phyloP scores from a whole-genome alignment of 306 rosid species.

The Phaseolus lunatus region DNA sequence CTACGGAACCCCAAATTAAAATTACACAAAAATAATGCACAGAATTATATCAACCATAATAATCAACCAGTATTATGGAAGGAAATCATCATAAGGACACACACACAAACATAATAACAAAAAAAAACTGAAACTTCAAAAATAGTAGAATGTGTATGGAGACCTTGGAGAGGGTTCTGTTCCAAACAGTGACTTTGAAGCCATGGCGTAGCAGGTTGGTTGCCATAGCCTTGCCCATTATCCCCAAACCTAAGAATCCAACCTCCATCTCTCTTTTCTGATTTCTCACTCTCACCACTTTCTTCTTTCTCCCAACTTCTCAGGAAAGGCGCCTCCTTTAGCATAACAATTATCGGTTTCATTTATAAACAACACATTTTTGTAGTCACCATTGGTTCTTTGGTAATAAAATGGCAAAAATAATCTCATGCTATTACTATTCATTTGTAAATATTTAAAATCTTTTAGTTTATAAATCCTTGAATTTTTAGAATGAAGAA shows the following conservation, averaged over 20 bases:
- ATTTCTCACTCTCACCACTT: neutral
- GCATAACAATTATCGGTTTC: neutral
- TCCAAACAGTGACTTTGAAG: constrained; percentile 86
- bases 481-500: neutral
- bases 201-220: constrained; percentile 68
- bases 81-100: constrained; percentile 20
- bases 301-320: neutral
- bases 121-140: neutral
- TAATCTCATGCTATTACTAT: neutral
- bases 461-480: neutral
- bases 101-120: neutral
- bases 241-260: constrained; percentile 87
- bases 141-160: neutral
- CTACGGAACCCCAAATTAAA: neutral
- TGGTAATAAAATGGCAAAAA: constrained; percentile 3
- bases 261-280: constrained; percentile 60
- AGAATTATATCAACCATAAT: neutral
- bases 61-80: neutral
- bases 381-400: neutral
- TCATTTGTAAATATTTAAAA: neutral
- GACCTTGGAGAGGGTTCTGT: constrained; percentile 86
- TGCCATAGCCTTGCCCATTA: constrained; percentile 91
- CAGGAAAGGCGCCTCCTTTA: neutral
- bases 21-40: neutral
- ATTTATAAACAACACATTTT: neutral